Evolutionary conservation across 1,139 yeast genomes (phyloP), one percentile per base, ranked within the genome.

Genomic region (Yamadazyma dushanensis): DNA sequence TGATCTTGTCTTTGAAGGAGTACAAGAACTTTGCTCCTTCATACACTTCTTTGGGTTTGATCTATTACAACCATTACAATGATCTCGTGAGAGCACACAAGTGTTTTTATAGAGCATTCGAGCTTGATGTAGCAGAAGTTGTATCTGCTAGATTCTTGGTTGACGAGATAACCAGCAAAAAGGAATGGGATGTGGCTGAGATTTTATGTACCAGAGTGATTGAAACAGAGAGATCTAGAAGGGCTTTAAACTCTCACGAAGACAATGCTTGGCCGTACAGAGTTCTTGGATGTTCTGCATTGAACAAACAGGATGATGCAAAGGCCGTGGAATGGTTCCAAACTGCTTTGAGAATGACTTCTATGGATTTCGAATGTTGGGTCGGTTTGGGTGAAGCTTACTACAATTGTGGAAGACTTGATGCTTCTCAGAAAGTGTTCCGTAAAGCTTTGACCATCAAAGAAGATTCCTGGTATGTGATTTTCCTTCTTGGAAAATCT

Each of bases 331-430:
- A 86, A 56, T 81, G 86, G 78, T 89, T 88, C 53, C 98, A 92
- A 59, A 76, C 80, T 19, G 90, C 96, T 0, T 66, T 94, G 37
- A 72, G 97, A 43, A 65, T 85, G 46, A 66, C 80, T 25, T 67
- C 84, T 0, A 52, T 57, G 39, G 97, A 92, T 59, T 58, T 75
- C 7, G 82, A 85, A 47, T 82, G 96, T 9, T 90, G 97, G 97
- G 70, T 85, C 17, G 97, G 97, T 0, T 66, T 92, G 25, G 98
- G 98, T 15, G 98, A 94, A 57, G 94, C 97, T 0, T 92, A 92
- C 56, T 70, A 74, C 39, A 77, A 80, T 30, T 79, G 95, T 58
- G 98, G 98, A 5, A 73, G 96, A 44, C 66, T 82, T 32, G 92
- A 85, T 40, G 95, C 97, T 2, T 88, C 96, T 0, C 72, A 76